Evolutionary conservation across 805 yeast species (phyloP).

Genomic region (Komagataella populi): DNA sequence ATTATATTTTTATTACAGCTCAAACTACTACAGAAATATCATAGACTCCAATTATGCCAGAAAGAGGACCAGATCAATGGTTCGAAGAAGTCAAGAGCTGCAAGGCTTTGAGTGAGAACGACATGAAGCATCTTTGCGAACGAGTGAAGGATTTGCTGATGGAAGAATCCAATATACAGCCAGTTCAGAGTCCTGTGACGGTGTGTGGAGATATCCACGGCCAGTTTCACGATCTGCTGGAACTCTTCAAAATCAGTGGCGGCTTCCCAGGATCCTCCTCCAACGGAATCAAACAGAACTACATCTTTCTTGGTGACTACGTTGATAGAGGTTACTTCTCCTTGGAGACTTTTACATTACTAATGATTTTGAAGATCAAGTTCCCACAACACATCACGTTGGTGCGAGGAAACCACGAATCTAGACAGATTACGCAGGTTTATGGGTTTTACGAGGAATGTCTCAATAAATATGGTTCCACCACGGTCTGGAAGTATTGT

Average conservation of each 20-base stretch:
- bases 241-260: constrained; percentile 81
- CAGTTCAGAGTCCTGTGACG: constrained; percentile 85
- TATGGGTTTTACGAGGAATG: constrained; percentile 98
- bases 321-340: constrained; percentile 97
- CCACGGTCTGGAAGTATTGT: constrained; percentile 93
- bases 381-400: constrained; percentile 57
- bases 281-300: constrained; percentile 29
- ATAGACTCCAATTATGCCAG: constrained; percentile 26
- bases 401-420: constrained; percentile 96
- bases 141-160: constrained; percentile 85
- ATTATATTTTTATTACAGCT: not conserved
- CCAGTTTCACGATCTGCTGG: constrained; percentile 89
- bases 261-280: constrained; percentile 73
- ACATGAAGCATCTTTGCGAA: constrained; percentile 94
- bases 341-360: constrained; percentile 81
- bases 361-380: constrained; percentile 87
- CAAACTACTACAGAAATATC: not conserved
- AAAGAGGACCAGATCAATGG: constrained; percentile 93
- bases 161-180: constrained; percentile 95
- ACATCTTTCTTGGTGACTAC: constrained; percentile 87
- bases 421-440: constrained; percentile 96
- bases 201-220: constrained; percentile 98
- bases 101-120: constrained; percentile 76
- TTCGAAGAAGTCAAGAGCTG: constrained; percentile 87
- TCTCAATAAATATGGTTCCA: constrained; percentile 81